Conservation (phyloP, 179 eudicot genomes). For the Camellia oleifera region DNA sequence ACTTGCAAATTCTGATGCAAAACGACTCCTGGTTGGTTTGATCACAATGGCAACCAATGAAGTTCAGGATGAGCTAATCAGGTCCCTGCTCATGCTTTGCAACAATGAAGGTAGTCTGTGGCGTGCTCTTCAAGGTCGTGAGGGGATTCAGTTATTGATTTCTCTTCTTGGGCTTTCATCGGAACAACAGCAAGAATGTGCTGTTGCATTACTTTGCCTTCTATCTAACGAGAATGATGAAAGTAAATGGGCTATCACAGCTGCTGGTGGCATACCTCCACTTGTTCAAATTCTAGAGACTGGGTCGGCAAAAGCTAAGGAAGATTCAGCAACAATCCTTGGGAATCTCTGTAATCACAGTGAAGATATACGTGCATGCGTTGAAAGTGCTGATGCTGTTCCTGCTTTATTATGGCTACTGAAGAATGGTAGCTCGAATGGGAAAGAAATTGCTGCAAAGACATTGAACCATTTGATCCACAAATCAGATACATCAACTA, state of each 20-base stretch:
- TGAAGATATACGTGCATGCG: constrained; percentile 98
- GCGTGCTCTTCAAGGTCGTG: constrained; percentile 95
- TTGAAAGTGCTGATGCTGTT: constrained; percentile 99
- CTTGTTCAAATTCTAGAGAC: constrained; percentile 97
- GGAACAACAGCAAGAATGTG: constrained; percentile 98
- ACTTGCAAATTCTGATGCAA: constrained; percentile 89
- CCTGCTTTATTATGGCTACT: constrained; percentile 98
- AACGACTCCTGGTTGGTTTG: constrained; percentile 87
- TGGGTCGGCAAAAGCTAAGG: constrained; percentile 96
- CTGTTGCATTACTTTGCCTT: constrained; percentile 91
- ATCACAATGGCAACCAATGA: constrained; percentile 95
- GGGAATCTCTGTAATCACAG: constrained; percentile 99
- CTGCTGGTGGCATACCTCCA: constrained; percentile 99
- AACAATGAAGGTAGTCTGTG: constrained; percentile 76
- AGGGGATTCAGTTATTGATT: constrained; percentile 93
- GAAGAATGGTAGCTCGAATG: constrained; percentile 93
- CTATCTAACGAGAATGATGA: constrained; percentile 92
- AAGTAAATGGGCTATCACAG: constrained; percentile 99
- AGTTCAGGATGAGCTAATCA: constrained; percentile 85
- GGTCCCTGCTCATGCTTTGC: constrained; percentile 81
- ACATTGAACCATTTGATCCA: constrained; percentile 92
- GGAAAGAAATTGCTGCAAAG: constrained; percentile 95
- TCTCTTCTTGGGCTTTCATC: constrained; percentile 98
- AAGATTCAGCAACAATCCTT: constrained; percentile 90
- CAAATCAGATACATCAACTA: constrained; percentile 94